These are phyloP conservation scores for Diplosphaera chodatii DNA, from an alignment of 139 green algal genomes.

Conservation along the genomic window DNA sequence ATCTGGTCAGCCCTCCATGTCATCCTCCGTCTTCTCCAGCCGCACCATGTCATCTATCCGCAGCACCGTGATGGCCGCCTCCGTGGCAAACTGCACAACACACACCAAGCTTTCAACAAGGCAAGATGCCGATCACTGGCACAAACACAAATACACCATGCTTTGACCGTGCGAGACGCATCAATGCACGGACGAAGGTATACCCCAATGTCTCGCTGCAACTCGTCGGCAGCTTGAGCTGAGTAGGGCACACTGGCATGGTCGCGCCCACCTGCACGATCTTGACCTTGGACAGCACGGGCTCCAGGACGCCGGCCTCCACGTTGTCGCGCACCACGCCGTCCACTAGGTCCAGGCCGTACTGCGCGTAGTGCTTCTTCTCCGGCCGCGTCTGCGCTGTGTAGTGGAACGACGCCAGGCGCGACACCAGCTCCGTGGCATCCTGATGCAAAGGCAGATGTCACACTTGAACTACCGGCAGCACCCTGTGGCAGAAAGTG, in stretches of 20 bases:
- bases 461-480: no score
- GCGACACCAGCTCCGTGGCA: slow-evolving; percentile 82
- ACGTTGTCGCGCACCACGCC: slow-evolving; percentile 84
- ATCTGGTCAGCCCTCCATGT: slow-evolving; percentile 26
- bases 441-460: no score
- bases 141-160: no score
- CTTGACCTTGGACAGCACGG: slow-evolving; percentile 90
- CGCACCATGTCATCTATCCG: slow-evolving; percentile 97
- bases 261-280: slow-evolving; percentile 88
- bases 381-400: slow-evolving; percentile 49
- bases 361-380: slow-evolving; percentile 44
- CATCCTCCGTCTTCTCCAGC: slow-evolving; percentile 63
- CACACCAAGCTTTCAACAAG: no score
- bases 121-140: no score
- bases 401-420: slow-evolving; percentile 88
- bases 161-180: no score
- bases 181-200: no score
- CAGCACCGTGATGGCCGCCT: slow-evolving; percentile 98
- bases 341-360: slow-evolving; percentile 71
- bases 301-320: slow-evolving; percentile 92
- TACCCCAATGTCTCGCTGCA: no score
- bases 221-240: no score
- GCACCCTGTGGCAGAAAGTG: no score
- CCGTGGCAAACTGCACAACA: slow-evolving; percentile 98
- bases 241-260: no score